Base-by-base conservation (phyloP, 768 basidiomycete species). In the Macrolepiota dolichaula region DNA sequence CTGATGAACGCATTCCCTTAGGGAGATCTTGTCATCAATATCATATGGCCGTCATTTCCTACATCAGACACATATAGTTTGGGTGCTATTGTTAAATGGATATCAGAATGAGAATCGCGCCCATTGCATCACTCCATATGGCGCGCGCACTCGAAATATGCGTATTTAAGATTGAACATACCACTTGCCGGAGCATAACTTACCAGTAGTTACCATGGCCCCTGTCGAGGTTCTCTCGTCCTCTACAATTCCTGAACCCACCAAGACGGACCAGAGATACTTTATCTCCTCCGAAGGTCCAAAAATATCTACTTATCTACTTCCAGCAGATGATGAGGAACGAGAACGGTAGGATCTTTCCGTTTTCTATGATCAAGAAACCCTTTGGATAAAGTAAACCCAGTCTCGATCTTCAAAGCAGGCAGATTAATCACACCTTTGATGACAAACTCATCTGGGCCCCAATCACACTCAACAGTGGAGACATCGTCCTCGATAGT, bases 401-500 rank as follows among this genome's bases (percentile, higher is more conserved):
- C 40, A 60, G 59, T 35, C 35, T 60, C 1, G 24, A 60, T 5
- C n/a, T 44, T 4, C 59, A 60, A 24, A 46, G 59, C 29, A 25
- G 36, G 53, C n/a, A 15, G 13, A 46, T 60, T 12, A 60, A 35
- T 19, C 17, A 44, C 1, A 12, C 2, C 13, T 60, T 61, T 12
- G 59, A 57, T 17, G 32, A 61, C n/a, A 61, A 53, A 46, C 56
- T 61, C 0, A 57, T 64, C 10, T 52, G 32, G 36, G 63, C 63
- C 2, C 63, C 63, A 3, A 25, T 64, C 6, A 32, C 59, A n/a
- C 59, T 64, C 35, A 61, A 44, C 25, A 36, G 27, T 13, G 55
- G 47, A 3, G 59, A 64, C 9, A 22, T 36, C 17, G 56, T 64
- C 24, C 49, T 64, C n/a, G 63, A 64, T 36, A 61, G 59, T 47